A percentile compares a stretch with the other conserved stretches of the same genome.
Evolutionary conservation across 208 protist species (phyloP).

Genomic region (Leishmania martiniquensis): DNA sequence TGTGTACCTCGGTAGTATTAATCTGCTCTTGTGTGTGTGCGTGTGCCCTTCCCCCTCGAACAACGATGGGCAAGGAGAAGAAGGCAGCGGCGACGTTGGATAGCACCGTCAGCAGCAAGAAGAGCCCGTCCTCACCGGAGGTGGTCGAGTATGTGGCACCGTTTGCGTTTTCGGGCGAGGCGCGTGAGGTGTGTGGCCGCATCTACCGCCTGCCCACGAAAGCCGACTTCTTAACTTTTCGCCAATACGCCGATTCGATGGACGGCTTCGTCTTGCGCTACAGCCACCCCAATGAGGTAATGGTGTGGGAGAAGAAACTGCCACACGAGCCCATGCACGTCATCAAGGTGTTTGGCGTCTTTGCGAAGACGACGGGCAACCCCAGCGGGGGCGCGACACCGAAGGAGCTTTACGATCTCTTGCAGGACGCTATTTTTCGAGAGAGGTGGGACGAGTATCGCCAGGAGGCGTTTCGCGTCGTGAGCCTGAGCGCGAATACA

Average conservation of each 20-base stretch:
- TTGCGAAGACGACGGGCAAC: conserved; percentile 40
- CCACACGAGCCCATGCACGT: conserved; percentile 70
- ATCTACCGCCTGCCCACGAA: conserved; percentile 68
- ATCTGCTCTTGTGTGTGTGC: neutral
- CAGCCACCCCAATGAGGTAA: conserved; percentile 45
- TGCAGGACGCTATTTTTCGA: conserved; percentile 88
- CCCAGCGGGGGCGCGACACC: conserved; percentile 36
- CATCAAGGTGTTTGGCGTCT: conserved; percentile 85
- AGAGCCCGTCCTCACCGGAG: conserved; percentile 8
- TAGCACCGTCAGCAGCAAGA: neutral
- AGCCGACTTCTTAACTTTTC: conserved; percentile 68
- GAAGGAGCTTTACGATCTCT: conserved; percentile 72
- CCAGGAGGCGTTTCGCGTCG: conserved; percentile 76
- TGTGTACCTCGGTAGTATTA: too few relatives aligned
- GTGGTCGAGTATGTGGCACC: conserved; percentile 61
- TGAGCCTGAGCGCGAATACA: conserved; percentile 62
- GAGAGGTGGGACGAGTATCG: conserved; percentile 77
- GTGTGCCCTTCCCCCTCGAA: too few relatives aligned
- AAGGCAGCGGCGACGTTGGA: neutral
- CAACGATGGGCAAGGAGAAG: conserved; percentile 29
- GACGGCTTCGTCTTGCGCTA: conserved; percentile 74
- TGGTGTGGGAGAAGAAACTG: conserved; percentile 81
- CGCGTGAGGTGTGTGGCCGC: conserved; percentile 36
- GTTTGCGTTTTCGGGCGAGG: conserved; percentile 56
- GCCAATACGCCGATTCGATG: conserved; percentile 71